Evolutionary conservation across 1,139 yeast species (phyloP).

Genomic region (Arxiozyma slooffiae): DNA sequence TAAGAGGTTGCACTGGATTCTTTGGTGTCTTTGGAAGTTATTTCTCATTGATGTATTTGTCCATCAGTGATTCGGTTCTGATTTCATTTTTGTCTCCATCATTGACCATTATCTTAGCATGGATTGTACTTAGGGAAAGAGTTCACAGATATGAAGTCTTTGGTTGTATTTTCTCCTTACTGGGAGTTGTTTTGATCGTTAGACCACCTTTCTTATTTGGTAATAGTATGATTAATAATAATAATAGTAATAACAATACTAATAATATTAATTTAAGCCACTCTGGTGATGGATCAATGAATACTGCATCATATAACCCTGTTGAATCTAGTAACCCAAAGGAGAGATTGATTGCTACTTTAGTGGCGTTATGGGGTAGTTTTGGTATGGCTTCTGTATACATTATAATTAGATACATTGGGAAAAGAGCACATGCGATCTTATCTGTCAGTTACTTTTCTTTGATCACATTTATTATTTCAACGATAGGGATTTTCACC

Average conservation of each 20-base stretch:
- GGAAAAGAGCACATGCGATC: slow-evolving; percentile 69
- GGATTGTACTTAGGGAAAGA: slow-evolving; percentile 54
- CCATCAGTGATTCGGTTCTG: slow-evolving; percentile 70
- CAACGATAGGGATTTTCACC: slow-evolving; percentile 42
- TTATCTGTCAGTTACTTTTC: slow-evolving; percentile 76
- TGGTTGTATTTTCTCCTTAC: slow-evolving; percentile 59
- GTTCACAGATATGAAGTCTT: slow-evolving; percentile 56
- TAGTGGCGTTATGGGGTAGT: slow-evolving; percentile 60
- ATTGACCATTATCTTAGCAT: slow-evolving; percentile 67
- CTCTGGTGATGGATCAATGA: no score
- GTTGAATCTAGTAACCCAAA: slow-evolving; percentile 17
- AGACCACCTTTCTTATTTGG: slow-evolving; percentile 68
- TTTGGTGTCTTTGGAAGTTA: slow-evolving; percentile 70
- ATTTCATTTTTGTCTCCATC: slow-evolving; percentile 73
- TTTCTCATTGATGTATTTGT: slow-evolving; percentile 61
- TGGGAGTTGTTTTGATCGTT: slow-evolving; percentile 73
- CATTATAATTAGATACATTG: slow-evolving; percentile 63
- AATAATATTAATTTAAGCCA: no score
- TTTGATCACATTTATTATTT: slow-evolving; percentile 45
- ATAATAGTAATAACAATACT: no score
- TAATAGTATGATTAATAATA: no score
- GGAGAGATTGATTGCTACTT: slow-evolving; percentile 44
- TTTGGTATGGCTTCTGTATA: slow-evolving; percentile 63
- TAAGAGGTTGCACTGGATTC: slow-evolving; percentile 68
- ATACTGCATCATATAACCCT: no score